A percentile compares a stretch with the other conserved stretches of the same genome.
Evolutionary conservation across 1,284 basidiomycete species (phyloP).

Genomic region (Thelephora terrestris): DNA sequence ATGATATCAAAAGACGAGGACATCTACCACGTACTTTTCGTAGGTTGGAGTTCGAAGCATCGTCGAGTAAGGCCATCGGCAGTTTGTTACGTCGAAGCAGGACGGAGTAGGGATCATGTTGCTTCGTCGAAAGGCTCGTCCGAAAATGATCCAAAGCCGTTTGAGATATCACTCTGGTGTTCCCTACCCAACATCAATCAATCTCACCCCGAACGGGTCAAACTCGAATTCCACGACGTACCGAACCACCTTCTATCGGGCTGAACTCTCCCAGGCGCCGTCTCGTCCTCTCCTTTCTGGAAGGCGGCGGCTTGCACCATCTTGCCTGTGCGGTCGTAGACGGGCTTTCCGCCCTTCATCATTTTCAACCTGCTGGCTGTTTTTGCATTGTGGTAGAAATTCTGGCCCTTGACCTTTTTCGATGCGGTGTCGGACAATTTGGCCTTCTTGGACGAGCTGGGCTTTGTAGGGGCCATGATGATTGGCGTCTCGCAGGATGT

Average conservation of each 20-base stretch:
- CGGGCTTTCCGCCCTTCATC: conserved; percentile 83
- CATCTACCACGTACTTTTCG: conserved; percentile 52
- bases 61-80: conserved; percentile 88
- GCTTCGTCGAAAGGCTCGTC: conserved; percentile 72
- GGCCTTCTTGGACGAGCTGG: conserved; percentile 34
- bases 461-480: conserved; percentile 48
- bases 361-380: conserved; percentile 76
- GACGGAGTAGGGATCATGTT: conserved; percentile 91
- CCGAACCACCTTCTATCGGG: conserved; percentile 95
- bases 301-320: conserved; percentile 88
- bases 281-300: conserved; percentile 86
- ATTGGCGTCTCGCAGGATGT: neutral
- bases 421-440: conserved; percentile 38
- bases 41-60: conserved; percentile 67
- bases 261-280: conserved; percentile 80
- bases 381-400: conserved; percentile 91
- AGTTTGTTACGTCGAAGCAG: conserved; percentile 87
- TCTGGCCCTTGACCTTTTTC: conserved; percentile 80
- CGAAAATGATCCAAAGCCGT: conserved; percentile 91
- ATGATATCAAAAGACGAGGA: neutral
- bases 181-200: conserved; percentile 43
- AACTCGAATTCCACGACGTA: conserved; percentile 29
- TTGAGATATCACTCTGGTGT: conserved; percentile 97
- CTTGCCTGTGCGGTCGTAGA: conserved; percentile 83
- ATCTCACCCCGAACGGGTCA: neutral